Evolutionary conservation across 345 rosid species (phyloP).

Genomic region (Hibiscus syriacus): DNA sequence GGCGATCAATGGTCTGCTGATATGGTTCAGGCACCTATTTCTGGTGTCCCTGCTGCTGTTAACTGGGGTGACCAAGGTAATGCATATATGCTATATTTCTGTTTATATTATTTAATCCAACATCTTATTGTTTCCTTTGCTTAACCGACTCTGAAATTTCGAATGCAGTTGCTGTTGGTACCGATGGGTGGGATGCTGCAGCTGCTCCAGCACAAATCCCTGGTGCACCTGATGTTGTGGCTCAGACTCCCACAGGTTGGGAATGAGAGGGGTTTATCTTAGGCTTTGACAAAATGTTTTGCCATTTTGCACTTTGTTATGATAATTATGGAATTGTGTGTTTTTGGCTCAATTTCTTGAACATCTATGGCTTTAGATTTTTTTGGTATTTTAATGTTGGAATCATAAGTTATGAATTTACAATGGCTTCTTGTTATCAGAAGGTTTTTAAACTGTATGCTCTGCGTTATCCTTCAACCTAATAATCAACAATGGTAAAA

Average conservation of each 20-base stretch:
- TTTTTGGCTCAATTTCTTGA: constrained; percentile 12
- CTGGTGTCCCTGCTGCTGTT: constrained; percentile 43
- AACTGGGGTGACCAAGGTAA: constrained; percentile 33
- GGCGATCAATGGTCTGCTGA: constrained; percentile 63
- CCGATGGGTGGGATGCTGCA: constrained; percentile 45
- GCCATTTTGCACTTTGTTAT: constrained; percentile 13
- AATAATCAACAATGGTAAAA: no score
- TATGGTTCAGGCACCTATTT: constrained; percentile 38
- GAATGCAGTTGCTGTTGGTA: constrained; percentile 14
- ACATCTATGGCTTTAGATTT: neutral
- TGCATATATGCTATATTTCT: neutral
- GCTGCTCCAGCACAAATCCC: constrained; percentile 22
- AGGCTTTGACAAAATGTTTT: neutral
- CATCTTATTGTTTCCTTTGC: neutral
- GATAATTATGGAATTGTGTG: neutral
- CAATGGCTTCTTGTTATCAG: no score
- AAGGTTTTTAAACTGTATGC: no score
- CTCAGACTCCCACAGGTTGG: constrained; percentile 30
- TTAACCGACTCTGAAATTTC: neutral
- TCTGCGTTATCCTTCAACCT: no score
- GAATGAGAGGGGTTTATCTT: constrained; percentile 24
- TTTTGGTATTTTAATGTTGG: constrained; percentile 6
- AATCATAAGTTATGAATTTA: neutral
- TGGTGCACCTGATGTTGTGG: neutral
- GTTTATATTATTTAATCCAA: neutral